These are phyloP conservation scores for Strobilomyces dryophilus DNA, from an alignment of 768 basidiomycete species.

Conservation along the genomic window DNA sequence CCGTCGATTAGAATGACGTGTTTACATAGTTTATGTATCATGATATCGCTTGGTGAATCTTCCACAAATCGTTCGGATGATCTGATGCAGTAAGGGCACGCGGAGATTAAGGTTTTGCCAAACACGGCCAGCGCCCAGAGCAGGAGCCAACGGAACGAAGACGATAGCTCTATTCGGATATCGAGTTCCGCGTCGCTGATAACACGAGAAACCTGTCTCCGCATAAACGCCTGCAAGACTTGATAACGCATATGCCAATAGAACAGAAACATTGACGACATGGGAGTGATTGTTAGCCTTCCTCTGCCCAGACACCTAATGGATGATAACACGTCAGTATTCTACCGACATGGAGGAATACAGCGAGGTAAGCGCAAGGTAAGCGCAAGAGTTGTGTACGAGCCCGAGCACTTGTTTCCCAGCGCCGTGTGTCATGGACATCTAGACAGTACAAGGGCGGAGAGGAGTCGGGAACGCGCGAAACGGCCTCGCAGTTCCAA, in stretches of 20 bases:
- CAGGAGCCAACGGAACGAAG: neutral
- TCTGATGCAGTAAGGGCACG: neutral
- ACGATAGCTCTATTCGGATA: neutral
- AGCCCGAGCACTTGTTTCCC: neutral
- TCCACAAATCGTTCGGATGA: too few species aligned
- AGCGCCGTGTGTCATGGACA: neutral
- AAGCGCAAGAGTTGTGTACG: neutral
- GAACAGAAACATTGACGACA: neutral
- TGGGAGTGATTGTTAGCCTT: neutral
- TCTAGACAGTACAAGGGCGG: neutral
- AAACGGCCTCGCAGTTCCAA: neutral
- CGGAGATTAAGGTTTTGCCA: neutral
- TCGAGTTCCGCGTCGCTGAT: neutral
- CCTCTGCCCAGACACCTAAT: neutral
- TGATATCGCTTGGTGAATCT: neutral
- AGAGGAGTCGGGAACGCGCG: neutral
- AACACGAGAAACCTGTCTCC: neutral
- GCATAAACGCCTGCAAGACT: neutral
- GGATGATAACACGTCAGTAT: neutral
- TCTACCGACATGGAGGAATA: neutral
- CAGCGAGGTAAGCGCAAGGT: neutral
- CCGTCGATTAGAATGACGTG: neutral
- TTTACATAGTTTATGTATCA: neutral
- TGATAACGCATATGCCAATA: too few species aligned
- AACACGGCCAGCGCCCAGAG: neutral